Evolutionary conservation across 306 rosid genomes (phyloP).

Genomic region (Citrullus mucosospermus): DNA sequence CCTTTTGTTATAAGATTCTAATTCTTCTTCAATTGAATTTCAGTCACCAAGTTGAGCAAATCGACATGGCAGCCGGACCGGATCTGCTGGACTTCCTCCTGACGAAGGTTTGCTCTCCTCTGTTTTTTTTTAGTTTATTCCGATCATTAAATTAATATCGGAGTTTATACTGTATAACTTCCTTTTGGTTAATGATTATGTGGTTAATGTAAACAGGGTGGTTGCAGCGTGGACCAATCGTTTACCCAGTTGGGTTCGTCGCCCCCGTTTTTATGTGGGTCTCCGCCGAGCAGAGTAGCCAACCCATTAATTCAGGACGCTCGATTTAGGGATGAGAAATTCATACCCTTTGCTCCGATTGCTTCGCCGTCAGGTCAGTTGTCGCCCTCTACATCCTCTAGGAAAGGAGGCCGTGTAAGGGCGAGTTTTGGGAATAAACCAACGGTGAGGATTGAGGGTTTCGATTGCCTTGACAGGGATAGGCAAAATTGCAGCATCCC

Average conservation of each 20-base stretch:
- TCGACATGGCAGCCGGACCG: conserved; percentile 41
- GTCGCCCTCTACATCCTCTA: conserved; percentile 47
- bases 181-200: neutral
- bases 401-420: conserved; percentile 74
- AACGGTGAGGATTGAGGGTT: conserved; percentile 79
- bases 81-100: conserved; percentile 63
- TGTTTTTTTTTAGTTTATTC: neutral
- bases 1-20: neutral
- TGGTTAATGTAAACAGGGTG: conserved; percentile 30
- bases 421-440: conserved; percentile 75
- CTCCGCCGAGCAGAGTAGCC: conserved; percentile 98
- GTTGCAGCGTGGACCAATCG: conserved; percentile 46
- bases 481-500: conserved; percentile 89
- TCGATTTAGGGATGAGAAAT: conserved; percentile 70
- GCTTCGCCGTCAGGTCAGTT: conserved; percentile 26
- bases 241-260: conserved; percentile 45
- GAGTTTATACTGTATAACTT: neutral
- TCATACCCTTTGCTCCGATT: conserved; percentile 28
- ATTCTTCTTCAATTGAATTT: conserved; percentile 6
- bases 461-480: conserved; percentile 89
- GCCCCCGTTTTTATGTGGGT: conserved; percentile 93
- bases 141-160: neutral
- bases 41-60: conserved; percentile 61
- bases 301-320: conserved; percentile 92
- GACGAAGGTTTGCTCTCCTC: conserved; percentile 32